These are phyloP conservation scores for Brasilioporus rufonigricans DNA, from an alignment of 768 basidiomycete species.

Conservation along the genomic window DNA sequence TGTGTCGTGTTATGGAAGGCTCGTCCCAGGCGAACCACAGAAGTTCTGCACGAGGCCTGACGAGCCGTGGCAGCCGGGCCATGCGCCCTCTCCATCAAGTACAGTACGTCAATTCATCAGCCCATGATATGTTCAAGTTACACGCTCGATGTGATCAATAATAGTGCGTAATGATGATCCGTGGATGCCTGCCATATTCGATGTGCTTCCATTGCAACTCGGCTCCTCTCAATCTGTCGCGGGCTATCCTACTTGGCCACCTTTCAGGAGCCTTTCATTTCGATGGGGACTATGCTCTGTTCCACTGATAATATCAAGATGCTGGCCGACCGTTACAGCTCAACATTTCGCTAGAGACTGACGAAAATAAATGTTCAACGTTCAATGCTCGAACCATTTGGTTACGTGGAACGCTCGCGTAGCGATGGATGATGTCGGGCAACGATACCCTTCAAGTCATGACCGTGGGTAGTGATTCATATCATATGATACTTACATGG, in stretches of 20 bases:
- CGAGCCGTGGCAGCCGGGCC: too few relatives aligned
- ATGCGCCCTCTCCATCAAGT: too few relatives aligned
- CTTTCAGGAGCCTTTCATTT: background rate
- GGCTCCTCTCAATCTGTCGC: background rate
- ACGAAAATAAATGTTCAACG: background rate
- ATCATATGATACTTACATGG: background rate
- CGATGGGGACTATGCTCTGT: too few relatives aligned
- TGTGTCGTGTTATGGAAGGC: too few relatives aligned
- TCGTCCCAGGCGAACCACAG: too few relatives aligned
- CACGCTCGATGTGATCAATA: background rate
- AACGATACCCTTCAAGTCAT: background rate
- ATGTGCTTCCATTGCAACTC: background rate
- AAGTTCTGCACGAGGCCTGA: too few relatives aligned
- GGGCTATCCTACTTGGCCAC: background rate
- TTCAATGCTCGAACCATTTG: background rate
- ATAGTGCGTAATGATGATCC: too few relatives aligned
- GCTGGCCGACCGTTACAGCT: too few relatives aligned
- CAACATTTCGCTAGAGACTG: too few relatives aligned
- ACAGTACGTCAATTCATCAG: too few relatives aligned
- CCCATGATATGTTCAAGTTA: background rate
- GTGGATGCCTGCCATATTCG: background rate
- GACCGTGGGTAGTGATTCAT: slow-evolving; percentile 1
- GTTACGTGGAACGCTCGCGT: background rate
- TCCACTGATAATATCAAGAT: too few relatives aligned
- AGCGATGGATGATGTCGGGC: background rate